Evolutionary conservation across 164 flowering plant species (phyloP).

Genomic region (Tinospora cordifolia): DNA sequence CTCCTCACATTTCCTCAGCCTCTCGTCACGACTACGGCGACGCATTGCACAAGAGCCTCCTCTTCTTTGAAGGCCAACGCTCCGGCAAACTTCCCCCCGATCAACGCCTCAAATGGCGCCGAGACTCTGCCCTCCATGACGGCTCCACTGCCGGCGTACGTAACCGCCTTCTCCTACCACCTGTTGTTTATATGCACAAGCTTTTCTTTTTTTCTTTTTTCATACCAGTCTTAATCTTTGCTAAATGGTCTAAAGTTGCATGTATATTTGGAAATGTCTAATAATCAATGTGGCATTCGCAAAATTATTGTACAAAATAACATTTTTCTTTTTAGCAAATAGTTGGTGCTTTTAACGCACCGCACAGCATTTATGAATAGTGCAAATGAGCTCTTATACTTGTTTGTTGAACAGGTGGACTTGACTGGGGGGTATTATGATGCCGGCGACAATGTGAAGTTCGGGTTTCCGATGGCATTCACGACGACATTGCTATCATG

Average conservation of each 20-base stretch:
- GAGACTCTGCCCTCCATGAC: constrained; percentile 73
- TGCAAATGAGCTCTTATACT: neutral
- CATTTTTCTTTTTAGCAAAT: no score
- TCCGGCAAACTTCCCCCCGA: constrained; percentile 79
- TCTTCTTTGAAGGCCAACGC: constrained; percentile 95
- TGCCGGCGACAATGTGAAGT: constrained; percentile 92
- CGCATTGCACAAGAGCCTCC: constrained; percentile 77
- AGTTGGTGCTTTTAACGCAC: no score
- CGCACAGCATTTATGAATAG: no score
- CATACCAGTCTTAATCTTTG: no score
- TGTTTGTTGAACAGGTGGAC: constrained; percentile 39
- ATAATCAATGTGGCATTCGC: no score
- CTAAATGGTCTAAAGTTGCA: no score
- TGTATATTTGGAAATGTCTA: no score
- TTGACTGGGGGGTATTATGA: constrained; percentile 88
- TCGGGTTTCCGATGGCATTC: constrained; percentile 95
- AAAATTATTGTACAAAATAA: no score
- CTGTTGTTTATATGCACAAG: neutral
- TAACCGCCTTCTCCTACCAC: neutral
- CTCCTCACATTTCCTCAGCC: constrained; percentile 7
- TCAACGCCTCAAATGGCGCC: constrained; percentile 79
- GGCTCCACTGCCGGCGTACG: constrained; percentile 70
- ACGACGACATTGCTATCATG: constrained; percentile 73
- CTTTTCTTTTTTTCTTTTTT: neutral
- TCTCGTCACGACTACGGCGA: constrained; percentile 56